Evolutionary conservation across 139 green algal species (phyloP).

Genomic region (Auxenochlorella pyrenoidosa): DNA sequence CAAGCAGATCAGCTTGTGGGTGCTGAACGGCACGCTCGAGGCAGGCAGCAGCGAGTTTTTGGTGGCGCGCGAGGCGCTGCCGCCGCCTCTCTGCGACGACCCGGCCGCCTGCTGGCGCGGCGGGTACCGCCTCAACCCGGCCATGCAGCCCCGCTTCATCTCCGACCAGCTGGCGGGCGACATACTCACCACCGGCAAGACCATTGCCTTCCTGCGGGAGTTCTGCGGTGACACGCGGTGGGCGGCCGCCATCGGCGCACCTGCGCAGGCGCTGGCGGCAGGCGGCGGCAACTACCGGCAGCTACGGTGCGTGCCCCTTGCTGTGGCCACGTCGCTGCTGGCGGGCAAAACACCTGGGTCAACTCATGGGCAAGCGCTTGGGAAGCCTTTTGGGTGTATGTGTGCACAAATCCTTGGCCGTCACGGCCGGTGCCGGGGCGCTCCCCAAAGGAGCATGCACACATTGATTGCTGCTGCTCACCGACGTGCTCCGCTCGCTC

Average conservation of each 20-base stretch:
- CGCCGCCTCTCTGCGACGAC: slow-evolving; percentile 38
- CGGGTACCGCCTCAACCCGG: slow-evolving; percentile 67
- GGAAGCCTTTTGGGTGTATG: too few species aligned
- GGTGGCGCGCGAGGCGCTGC: slow-evolving; percentile 48
- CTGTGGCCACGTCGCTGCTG: too few species aligned
- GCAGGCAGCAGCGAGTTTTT: slow-evolving; percentile 89
- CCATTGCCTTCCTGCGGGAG: slow-evolving; percentile 91
- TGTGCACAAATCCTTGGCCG: too few species aligned
- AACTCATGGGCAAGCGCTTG: too few species aligned
- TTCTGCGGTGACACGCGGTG: slow-evolving; percentile 82
- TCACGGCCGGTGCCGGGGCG: too few species aligned
- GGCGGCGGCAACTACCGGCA: slow-evolving; percentile 19
- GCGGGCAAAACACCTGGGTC: too few species aligned
- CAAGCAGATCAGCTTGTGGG: slow-evolving; percentile 85
- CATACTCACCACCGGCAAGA: slow-evolving; percentile 90
- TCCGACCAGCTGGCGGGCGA: slow-evolving; percentile 61
- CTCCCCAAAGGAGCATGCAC: too few species aligned
- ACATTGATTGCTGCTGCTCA: too few species aligned
- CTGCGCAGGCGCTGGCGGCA: slow-evolving; percentile 4
- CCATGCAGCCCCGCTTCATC: slow-evolving; percentile 72
- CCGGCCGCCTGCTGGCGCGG: slow-evolving; percentile 66
- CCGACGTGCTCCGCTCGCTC: too few species aligned
- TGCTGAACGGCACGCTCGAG: slow-evolving; percentile 86
- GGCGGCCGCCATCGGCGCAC: slow-evolving; percentile 51
- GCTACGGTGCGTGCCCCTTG: slow-evolving; percentile 9